phyloP scores from a whole-genome alignment of 192 early-diverging fungal species.

The Spinellus fusiger region DNA sequence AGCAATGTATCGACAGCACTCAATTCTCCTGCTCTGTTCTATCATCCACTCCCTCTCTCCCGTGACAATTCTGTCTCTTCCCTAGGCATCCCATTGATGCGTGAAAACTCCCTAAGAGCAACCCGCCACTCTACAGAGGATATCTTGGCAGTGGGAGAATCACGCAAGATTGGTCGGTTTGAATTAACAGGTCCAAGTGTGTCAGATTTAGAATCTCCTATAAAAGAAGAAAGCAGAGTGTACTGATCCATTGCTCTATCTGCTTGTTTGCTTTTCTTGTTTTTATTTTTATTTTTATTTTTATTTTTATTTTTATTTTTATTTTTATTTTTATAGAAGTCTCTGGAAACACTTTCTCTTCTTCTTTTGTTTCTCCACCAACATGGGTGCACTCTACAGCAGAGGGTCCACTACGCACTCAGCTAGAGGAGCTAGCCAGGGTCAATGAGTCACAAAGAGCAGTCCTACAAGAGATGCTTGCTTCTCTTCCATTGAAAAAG shows the following conservation, averaged over 20 bases:
- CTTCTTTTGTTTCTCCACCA: no score
- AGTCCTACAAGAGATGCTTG: background rate
- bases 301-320: no score
- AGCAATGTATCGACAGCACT: background rate
- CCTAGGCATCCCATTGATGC: background rate
- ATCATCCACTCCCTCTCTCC: constrained; percentile 16
- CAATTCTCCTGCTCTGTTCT: background rate
- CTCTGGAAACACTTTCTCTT: no score
- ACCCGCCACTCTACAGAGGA: no score
- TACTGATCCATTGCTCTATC: no score
- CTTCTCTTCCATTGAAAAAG: background rate
- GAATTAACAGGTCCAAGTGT: constrained; percentile 13
- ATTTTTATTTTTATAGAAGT: no score
- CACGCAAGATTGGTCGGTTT: constrained; percentile 24
- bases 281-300: no score
- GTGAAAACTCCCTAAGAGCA: constrained; percentile 13
- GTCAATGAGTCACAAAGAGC: background rate
- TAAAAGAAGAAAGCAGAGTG: no score
- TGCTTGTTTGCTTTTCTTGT: no score
- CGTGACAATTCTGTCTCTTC: constrained; percentile 11
- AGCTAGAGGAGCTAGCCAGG: background rate
- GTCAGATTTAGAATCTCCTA: background rate
- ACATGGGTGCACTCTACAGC: no score
- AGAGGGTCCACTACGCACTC: background rate
- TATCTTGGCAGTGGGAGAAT: constrained; percentile 9